Evolutionary conservation across 768 basidiomycete species (phyloP).

Genomic region (Lentinula guzmanii): DNA sequence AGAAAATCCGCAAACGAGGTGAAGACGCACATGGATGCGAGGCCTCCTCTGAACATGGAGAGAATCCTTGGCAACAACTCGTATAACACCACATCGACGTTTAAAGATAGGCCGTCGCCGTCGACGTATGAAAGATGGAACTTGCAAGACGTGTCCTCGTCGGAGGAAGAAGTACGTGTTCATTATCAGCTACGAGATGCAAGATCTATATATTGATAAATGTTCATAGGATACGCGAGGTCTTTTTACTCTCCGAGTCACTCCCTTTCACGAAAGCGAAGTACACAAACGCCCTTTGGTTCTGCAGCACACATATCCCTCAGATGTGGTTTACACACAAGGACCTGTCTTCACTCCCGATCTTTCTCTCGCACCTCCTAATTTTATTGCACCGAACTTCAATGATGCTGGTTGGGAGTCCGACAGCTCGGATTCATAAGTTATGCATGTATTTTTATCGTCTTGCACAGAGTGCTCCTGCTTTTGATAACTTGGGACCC

Average conservation of each 20-base stretch:
- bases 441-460: constrained; percentile 7
- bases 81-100: not conserved
- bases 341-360: constrained; percentile 35
- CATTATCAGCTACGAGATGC: not conserved
- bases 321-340: constrained; percentile 10
- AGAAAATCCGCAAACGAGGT: not conserved
- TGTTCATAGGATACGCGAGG: not conserved
- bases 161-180: constrained; percentile 6
- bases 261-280: not conserved
- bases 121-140: not conserved
- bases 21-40: not conserved
- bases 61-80: not conserved
- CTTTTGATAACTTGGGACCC: not conserved
- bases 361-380: constrained; percentile 37
- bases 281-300: not conserved
- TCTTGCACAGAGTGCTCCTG: not conserved
- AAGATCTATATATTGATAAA: not conserved
- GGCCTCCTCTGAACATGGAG: not conserved
- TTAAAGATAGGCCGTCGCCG: not conserved
- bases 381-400: constrained; percentile 44
- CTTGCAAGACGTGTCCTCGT: not conserved
- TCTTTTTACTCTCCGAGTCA: not conserved
- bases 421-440: constrained; percentile 24
- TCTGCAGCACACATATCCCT: constrained; percentile 8
- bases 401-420: constrained; percentile 56